Evolutionary conservation across 768 basidiomycete species (phyloP).

Genomic region (Trametes coccinea): DNA sequence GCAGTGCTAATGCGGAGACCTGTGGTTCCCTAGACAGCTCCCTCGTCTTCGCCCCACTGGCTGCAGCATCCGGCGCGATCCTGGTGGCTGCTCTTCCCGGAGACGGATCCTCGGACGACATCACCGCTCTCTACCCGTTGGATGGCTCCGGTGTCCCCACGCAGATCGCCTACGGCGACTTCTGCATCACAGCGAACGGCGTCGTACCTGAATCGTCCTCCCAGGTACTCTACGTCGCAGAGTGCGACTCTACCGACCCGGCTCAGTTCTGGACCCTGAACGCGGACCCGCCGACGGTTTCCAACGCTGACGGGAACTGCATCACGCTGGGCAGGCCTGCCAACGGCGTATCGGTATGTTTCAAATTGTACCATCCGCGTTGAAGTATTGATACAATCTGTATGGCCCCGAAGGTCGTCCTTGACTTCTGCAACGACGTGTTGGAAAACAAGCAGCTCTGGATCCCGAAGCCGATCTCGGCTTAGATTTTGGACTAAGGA

Average conservation of each 20-base stretch:
- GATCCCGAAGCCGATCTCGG: conserved; percentile 3
- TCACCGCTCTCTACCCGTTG: conserved; percentile 5
- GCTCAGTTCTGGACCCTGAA: conserved; percentile 16
- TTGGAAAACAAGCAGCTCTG: conserved; percentile 9
- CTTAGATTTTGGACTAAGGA: neutral
- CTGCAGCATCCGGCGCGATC: neutral
- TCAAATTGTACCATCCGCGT: neutral
- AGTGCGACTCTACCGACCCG: conserved; percentile 11
- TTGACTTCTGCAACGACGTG: conserved; percentile 1
- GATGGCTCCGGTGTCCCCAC: conserved; percentile 3
- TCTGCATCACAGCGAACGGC: conserved; percentile 15
- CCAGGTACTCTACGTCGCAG: conserved; percentile 11
- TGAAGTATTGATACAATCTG: neutral
- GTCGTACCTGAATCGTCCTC: conserved; percentile 6
- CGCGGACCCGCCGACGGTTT: conserved; percentile 13
- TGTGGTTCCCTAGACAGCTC: neutral
- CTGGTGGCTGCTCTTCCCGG: conserved; percentile 3
- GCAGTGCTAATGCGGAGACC: neutral
- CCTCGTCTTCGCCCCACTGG: conserved; percentile 6
- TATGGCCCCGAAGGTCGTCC: neutral
- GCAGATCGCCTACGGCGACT: conserved; percentile 11
- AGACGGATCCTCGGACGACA: conserved; percentile 12
- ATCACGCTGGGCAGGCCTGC: conserved; percentile 15
- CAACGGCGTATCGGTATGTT: conserved; percentile 4
- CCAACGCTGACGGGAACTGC: conserved; percentile 21